phyloP scores from a whole-genome alignment of 345 rosid genomes.

The Acer negundo region DNA sequence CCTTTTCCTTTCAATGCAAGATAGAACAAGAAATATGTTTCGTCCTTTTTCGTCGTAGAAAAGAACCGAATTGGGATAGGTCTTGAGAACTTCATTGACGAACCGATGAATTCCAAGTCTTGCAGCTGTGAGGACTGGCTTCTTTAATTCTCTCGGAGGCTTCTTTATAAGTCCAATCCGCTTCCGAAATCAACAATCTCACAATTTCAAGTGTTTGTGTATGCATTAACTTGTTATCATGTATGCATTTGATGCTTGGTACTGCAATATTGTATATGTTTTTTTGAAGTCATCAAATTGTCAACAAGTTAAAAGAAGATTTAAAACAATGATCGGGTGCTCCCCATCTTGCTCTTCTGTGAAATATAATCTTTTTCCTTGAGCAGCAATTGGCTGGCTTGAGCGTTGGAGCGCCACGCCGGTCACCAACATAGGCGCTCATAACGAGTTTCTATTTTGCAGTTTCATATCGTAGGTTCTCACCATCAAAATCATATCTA shows the following conservation, averaged over 20 bases:
- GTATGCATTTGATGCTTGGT: background rate
- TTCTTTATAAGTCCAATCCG: background rate
- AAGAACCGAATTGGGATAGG: background rate
- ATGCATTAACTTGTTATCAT: background rate
- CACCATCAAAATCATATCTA: too few relatives aligned
- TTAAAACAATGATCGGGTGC: too few relatives aligned
- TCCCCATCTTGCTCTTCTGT: too few relatives aligned
- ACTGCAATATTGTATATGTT: background rate
- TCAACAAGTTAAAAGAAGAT: background rate
- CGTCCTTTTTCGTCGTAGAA: background rate
- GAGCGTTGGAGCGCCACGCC: too few relatives aligned
- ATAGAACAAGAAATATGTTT: conserved; percentile 9
- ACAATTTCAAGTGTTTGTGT: background rate
- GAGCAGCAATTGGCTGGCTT: too few relatives aligned
- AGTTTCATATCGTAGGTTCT: too few relatives aligned
- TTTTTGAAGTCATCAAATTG: background rate
- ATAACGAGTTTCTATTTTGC: too few relatives aligned
- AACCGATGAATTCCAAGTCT: background rate
- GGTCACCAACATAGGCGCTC: too few relatives aligned
- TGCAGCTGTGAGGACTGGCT: background rate
- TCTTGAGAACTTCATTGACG: background rate
- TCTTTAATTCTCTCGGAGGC: background rate
- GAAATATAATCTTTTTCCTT: too few relatives aligned
- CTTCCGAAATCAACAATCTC: background rate
- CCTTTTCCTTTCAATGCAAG: conserved; percentile 10